A percentile compares a stretch with the other conserved stretches of the same genome.
Evolutionary conservation across 1,284 basidiomycete species (phyloP).

Genomic region (Rhodotorula sp.): DNA sequence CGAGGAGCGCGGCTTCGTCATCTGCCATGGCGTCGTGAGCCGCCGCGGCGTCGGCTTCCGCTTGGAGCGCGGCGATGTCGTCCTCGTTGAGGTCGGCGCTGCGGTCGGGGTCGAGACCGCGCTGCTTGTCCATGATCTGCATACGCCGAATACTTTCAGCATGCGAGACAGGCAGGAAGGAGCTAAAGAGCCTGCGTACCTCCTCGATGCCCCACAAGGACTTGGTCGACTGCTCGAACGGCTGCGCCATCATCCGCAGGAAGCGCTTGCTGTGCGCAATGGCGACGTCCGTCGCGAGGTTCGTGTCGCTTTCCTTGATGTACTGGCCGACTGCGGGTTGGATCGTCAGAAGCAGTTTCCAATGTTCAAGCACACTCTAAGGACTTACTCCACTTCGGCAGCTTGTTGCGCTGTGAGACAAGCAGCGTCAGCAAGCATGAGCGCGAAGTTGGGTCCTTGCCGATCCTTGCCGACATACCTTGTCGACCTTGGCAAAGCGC

Average conservation of each 20-base stretch:
- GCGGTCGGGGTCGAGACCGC: slow-evolving; percentile 21
- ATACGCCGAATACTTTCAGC: not conserved
- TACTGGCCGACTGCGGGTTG: slow-evolving; percentile 74
- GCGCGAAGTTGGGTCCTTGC: not conserved
- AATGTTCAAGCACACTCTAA: too few species aligned
- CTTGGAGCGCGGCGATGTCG: slow-evolving; percentile 1
- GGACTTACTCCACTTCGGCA: slow-evolving; percentile 80
- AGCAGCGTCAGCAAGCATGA: not conserved
- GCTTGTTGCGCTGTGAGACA: slow-evolving; percentile 70
- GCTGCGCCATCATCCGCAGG: slow-evolving; percentile 96
- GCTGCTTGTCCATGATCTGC: slow-evolving; percentile 37
- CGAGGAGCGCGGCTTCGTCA: not conserved
- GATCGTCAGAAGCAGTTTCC: too few species aligned
- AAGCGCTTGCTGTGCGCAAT: slow-evolving; percentile 84
- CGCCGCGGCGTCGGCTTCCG: not conserved
- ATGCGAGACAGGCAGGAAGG: not conserved
- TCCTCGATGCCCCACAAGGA: slow-evolving; percentile 92
- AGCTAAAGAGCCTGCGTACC: slow-evolving; percentile 53
- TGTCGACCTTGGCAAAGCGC: slow-evolving; percentile 96
- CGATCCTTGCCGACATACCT: slow-evolving; percentile 50
- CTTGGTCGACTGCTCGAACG: slow-evolving; percentile 88
- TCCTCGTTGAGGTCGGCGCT: slow-evolving; percentile 11
- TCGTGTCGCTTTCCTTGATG: slow-evolving; percentile 94
- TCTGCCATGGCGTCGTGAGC: not conserved
- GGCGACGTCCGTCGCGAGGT: slow-evolving; percentile 98